Conservation (phyloP, 2,329 filamentous ascomycete genomes). For the Microdochium paspali region DNA sequence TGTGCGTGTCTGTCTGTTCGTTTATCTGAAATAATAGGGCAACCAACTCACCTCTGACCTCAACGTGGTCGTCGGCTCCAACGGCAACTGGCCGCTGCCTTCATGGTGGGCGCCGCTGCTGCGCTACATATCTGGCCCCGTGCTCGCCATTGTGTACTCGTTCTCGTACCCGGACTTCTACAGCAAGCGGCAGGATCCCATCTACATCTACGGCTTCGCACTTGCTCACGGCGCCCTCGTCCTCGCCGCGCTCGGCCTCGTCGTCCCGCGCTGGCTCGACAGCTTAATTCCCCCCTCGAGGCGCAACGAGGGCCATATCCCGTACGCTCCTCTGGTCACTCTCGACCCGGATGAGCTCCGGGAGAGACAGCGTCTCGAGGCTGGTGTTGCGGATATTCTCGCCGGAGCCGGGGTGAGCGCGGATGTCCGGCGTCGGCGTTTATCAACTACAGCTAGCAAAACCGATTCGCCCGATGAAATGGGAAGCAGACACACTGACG, state of each 20-base stretch:
- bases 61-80: slow-evolving; percentile 41
- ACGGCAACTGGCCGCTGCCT: slow-evolving; percentile 48
- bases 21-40: slow-evolving; percentile 34
- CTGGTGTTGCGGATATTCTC: neutral
- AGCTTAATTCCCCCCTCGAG: slow-evolving; percentile 38
- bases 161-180: slow-evolving; percentile 43
- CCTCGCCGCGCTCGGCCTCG: slow-evolving; percentile 34
- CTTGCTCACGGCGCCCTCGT: slow-evolving; percentile 36
- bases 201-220: slow-evolving; percentile 39
- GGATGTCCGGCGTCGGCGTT: no score
- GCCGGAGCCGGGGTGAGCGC: no score
- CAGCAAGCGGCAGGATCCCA: slow-evolving; percentile 34
- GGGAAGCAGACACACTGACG: no score
- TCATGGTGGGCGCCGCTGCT: slow-evolving; percentile 38
- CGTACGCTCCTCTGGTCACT: slow-evolving; percentile 8
- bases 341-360: neutral
- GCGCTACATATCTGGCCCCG: slow-evolving; percentile 38
- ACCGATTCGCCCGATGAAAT: no score
- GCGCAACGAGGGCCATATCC: slow-evolving; percentile 30
- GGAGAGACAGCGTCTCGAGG: neutral
- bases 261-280: slow-evolving; percentile 44
- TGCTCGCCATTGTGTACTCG: slow-evolving; percentile 39
- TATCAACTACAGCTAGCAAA: no score
- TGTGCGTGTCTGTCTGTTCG: no score
- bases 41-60: slow-evolving; percentile 46